A percentile compares a stretch with the other conserved stretches of the same genome.
These are phyloP conservation scores for Venturia asperata DNA, from an alignment of 2,329 filamentous ascomycete species.

Conservation along the genomic window DNA sequence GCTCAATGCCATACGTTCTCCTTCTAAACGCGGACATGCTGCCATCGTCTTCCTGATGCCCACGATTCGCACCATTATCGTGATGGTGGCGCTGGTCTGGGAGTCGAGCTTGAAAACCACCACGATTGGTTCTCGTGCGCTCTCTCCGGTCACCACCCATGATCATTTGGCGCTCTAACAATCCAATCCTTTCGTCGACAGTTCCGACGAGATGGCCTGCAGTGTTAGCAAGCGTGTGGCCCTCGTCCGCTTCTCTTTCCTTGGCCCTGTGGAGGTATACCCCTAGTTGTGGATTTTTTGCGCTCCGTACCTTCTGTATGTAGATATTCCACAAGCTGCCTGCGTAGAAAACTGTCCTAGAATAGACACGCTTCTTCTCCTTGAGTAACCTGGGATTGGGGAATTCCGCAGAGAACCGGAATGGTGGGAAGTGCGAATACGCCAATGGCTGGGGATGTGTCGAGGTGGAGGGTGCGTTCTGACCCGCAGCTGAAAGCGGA, in stretches of 20 bases:
- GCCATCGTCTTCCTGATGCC: conserved; percentile 38
- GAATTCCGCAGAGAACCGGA: conserved; percentile 53
- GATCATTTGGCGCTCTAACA: conserved; percentile 47
- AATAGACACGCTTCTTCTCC: conserved; percentile 53
- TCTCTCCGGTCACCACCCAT: conserved; percentile 27
- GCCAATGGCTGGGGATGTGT: conserved; percentile 34
- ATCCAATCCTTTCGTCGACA: conserved; percentile 48
- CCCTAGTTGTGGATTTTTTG: conserved; percentile 50
- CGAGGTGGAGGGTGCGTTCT: conserved; percentile 21
- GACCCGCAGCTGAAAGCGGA: background rate
- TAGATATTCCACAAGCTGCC: conserved; percentile 56
- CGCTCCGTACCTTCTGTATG: conserved; percentile 51
- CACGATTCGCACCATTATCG: conserved; percentile 30
- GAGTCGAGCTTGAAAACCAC: conserved; percentile 4
- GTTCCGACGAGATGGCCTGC: conserved; percentile 29
- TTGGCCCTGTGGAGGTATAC: conserved; percentile 54
- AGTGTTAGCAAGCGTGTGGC: conserved; percentile 35
- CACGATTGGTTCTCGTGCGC: background rate
- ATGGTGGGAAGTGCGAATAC: conserved; percentile 51
- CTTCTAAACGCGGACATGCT: conserved; percentile 11
- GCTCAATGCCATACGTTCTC: conserved; percentile 12
- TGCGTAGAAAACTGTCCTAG: conserved; percentile 52
- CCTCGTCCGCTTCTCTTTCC: conserved; percentile 38
- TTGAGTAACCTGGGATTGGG: conserved; percentile 49
- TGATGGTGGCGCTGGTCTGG: conserved; percentile 20